These are phyloP conservation scores for Chrysoporthe austroafricana DNA, from an alignment of 2,329 filamentous ascomycete species.

Conservation along the genomic window DNA sequence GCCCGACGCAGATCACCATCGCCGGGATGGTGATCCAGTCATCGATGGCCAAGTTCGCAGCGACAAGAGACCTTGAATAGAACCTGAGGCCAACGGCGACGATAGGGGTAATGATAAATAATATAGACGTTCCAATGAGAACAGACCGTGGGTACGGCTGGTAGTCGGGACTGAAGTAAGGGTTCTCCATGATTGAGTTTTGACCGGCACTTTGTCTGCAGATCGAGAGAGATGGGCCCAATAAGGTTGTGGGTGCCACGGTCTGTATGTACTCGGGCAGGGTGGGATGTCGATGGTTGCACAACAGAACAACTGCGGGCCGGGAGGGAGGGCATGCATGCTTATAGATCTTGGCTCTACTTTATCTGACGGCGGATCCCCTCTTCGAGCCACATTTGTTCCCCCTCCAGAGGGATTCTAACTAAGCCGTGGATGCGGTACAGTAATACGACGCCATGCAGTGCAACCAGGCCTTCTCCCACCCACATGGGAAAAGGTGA, in stretches of 20 bases:
- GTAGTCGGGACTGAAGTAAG: conserved; percentile 1
- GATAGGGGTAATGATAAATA: conserved; percentile 6
- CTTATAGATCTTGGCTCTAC: background rate
- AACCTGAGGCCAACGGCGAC: conserved; percentile 3
- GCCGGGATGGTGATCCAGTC: conserved; percentile 14
- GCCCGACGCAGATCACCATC: background rate
- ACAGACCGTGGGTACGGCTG: conserved; percentile 6
- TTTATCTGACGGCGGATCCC: background rate
- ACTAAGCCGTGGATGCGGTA: background rate
- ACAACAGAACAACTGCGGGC: background rate
- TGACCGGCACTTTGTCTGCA: too few relatives aligned
- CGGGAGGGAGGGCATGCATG: background rate
- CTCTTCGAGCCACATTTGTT: background rate
- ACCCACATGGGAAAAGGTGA: background rate
- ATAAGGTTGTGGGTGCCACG: background rate
- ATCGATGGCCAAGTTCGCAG: background rate
- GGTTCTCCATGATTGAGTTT: conserved; percentile 2
- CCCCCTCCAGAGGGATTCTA: background rate
- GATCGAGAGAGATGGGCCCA: background rate
- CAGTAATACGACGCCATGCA: background rate
- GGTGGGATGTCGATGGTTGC: background rate
- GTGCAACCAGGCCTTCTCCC: background rate
- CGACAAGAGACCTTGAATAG: background rate
- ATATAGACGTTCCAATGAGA: conserved; percentile 2
- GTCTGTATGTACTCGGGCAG: background rate